Percentiles rank a stretch among this genome's conserved stretches.
These are phyloP conservation scores for Cokeromyces recurvatus DNA, from an alignment of 371 early-diverging fungal genomes.

Conservation along the genomic window DNA sequence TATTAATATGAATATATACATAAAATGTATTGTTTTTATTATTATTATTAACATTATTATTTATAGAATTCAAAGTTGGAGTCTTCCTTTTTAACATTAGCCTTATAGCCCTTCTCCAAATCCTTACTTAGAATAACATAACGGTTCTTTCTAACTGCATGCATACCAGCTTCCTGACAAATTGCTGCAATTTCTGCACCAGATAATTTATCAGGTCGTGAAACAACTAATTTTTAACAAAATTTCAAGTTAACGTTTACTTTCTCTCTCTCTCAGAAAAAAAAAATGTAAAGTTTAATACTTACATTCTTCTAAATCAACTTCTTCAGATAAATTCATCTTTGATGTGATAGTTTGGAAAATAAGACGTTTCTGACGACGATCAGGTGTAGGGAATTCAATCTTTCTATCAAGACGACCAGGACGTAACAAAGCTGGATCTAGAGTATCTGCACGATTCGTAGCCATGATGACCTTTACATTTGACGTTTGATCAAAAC, in stretches of 20 bases:
- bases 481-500: slow-evolving; percentile 98
- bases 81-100: slow-evolving; percentile 95
- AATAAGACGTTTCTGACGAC: slow-evolving; percentile 98
- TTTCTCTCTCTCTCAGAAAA: too few relatives aligned
- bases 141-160: slow-evolving; percentile 96
- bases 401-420: slow-evolving; percentile 99
- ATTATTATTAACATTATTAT: slow-evolving; percentile 36
- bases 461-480: slow-evolving; percentile 99
- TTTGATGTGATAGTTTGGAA: slow-evolving; percentile 96
- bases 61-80: slow-evolving; percentile 96
- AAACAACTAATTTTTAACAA: slow-evolving; percentile 66
- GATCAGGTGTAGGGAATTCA: slow-evolving; percentile 99
- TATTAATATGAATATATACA: too few relatives aligned
- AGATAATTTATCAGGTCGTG: slow-evolving; percentile 96
- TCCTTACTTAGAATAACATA: slow-evolving; percentile 98
- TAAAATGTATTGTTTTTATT: too few relatives aligned
- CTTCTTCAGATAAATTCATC: slow-evolving; percentile 99
- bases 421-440: slow-evolving; percentile 98
- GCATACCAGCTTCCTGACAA: slow-evolving; percentile 99
- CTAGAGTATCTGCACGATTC: slow-evolving; percentile 99
- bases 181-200: slow-evolving; percentile 99
- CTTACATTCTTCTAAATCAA: slow-evolving; percentile 98
- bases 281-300: not conserved
- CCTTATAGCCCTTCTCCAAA: slow-evolving; percentile 97
- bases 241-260: not conserved